Percentiles rank a stretch among this genome's conserved stretches.
Conservation (phyloP, 306 rosid genomes). For the Glycine tomentella region DNA sequence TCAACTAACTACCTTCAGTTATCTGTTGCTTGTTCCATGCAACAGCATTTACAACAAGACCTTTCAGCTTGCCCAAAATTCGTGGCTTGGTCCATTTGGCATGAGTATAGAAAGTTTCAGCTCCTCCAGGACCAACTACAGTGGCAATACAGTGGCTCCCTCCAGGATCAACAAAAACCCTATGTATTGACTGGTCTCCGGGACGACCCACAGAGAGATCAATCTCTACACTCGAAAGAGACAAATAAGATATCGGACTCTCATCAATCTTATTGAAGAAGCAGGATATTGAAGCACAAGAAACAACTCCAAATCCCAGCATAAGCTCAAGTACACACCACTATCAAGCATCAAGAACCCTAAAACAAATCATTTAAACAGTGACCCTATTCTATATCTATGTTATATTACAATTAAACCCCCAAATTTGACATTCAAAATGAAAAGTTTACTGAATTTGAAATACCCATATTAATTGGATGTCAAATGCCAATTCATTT, state of each 20-base stretch:
- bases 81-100: constrained; percentile 95
- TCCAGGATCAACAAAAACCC: constrained; percentile 94
- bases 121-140: constrained; percentile 75
- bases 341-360: constrained; percentile 28
- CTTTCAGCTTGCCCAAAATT: constrained; percentile 75
- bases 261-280: constrained; percentile 18
- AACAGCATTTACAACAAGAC: constrained; percentile 87
- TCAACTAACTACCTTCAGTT: constrained; percentile 73
- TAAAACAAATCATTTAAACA: background rate
- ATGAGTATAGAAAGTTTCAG: constrained; percentile 88
- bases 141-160: constrained; percentile 94
- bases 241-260: constrained; percentile 38
- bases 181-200: constrained; percentile 94
- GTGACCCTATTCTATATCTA: background rate
- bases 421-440: background rate
- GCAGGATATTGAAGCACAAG: constrained; percentile 35
- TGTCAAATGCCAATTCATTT: constrained; percentile 29
- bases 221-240: constrained; percentile 61
- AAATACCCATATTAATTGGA: background rate
- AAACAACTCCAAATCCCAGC: constrained; percentile 21
- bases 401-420: constrained; percentile 23
- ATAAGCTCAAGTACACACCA: constrained; percentile 27
- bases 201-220: constrained; percentile 90
- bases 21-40: constrained; percentile 93
- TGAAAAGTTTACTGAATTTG: no score